Percentiles rank a stretch among this genome's conserved stretches.
Conservation (phyloP, 1,284 basidiomycete species). For the Pascua sp. region DNA sequence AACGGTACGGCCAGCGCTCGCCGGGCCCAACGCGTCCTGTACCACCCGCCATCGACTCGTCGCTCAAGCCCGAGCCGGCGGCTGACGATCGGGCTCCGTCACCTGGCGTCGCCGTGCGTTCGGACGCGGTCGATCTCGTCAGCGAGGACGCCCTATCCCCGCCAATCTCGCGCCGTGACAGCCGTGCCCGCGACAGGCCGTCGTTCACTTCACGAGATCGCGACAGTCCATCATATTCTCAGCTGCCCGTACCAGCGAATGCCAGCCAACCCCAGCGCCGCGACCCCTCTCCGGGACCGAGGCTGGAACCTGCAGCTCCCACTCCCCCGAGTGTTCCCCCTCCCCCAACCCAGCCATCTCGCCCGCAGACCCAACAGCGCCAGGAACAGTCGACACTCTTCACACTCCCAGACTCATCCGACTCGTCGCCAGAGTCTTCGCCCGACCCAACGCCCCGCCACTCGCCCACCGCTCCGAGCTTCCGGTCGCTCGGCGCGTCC, state of each 20-base stretch:
- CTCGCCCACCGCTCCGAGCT: background rate
- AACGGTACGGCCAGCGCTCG: background rate
- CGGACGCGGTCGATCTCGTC: constrained; percentile 16
- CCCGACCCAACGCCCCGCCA: background rate
- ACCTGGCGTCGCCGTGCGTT: background rate
- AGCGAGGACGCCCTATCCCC: background rate
- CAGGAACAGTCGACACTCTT: background rate
- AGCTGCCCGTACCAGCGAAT: background rate
- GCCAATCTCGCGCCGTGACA: too few relatives aligned
- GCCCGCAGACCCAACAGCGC: background rate
- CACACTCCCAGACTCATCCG: background rate
- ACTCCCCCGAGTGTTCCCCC: background rate
- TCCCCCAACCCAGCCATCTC: background rate
- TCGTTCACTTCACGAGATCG: background rate
- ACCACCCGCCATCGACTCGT: background rate
- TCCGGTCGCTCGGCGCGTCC: background rate
- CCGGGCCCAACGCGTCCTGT: background rate
- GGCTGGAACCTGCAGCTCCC: background rate
- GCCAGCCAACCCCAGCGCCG: too few relatives aligned
- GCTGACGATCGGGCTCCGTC: background rate
- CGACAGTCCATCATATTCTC: background rate
- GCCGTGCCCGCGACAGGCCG: background rate
- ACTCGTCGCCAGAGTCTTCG: background rate
- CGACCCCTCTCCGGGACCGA: too few relatives aligned
- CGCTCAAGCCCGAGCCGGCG: background rate